Conservation (phyloP, 495 filamentous ascomycete species). For the Tuber calosporum region DNA sequence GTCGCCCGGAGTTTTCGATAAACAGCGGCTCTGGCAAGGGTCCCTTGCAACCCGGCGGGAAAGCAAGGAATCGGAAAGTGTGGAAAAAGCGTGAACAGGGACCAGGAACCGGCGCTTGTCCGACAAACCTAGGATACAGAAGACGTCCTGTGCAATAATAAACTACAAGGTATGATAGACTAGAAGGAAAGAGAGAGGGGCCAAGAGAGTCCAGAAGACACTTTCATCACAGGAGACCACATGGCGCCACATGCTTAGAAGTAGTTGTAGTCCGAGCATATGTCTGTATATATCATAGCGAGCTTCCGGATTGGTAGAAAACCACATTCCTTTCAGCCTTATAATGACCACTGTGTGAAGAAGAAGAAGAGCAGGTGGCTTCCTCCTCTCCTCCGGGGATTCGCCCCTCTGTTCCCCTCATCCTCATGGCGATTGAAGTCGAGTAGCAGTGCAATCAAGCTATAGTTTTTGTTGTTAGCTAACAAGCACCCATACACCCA, state of each 20-base stretch:
- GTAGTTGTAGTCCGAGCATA: not conserved
- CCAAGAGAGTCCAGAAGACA: not conserved
- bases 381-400: not conserved
- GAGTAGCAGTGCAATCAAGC: not conserved
- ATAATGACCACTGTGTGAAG: not conserved
- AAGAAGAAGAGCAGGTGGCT: not conserved
- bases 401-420: not conserved
- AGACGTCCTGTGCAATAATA: not conserved
- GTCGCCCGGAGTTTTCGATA: slow-evolving; percentile 38
- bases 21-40: slow-evolving; percentile 30
- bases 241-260: not conserved
- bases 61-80: slow-evolving; percentile 22
- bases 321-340: slow-evolving; percentile 3
- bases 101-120: slow-evolving; percentile 26
- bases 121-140: slow-evolving; percentile 26
- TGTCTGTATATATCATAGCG: not conserved
- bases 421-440: not conserved
- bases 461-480: not conserved
- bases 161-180: not conserved
- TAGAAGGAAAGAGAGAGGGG: not conserved
- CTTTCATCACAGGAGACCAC: not conserved
- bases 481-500: not conserved
- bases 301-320: not conserved
- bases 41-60: slow-evolving; percentile 27
- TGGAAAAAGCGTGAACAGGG: slow-evolving; percentile 34